phyloP scores from a whole-genome alignment of 495 filamentous ascomycete species.

The Daldinia vernicosa region DNA sequence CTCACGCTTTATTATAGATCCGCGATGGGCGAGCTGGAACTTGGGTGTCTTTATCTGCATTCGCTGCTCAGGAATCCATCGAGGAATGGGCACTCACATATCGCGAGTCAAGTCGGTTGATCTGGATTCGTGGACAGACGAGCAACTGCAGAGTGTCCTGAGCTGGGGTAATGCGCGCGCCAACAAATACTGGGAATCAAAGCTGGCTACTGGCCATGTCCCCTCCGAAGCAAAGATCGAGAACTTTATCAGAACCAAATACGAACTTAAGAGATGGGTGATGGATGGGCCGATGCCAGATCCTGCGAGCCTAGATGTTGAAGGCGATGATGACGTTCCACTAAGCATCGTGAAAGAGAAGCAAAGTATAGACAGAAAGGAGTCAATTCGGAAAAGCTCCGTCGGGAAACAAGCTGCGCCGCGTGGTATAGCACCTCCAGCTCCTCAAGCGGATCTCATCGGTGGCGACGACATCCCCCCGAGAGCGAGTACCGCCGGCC shows the following conservation, averaged over 20 bases:
- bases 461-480: constrained; percentile 56
- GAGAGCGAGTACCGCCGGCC: constrained; percentile 65
- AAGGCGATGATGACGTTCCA: constrained; percentile 83
- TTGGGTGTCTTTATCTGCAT: constrained; percentile 96
- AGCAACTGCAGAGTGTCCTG: constrained; percentile 90
- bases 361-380: constrained; percentile 59
- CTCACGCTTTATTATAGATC: constrained; percentile 64
- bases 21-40: constrained; percentile 99
- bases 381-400: constrained; percentile 55
- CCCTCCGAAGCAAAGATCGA: constrained; percentile 99
- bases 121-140: constrained; percentile 97
- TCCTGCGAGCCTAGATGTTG: constrained; percentile 82
- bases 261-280: constrained; percentile 96
- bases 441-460: constrained; percentile 61
- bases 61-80: constrained; percentile 96
- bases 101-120: constrained; percentile 98
- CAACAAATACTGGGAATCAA: constrained; percentile 99
- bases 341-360: constrained; percentile 67
- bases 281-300: constrained; percentile 97
- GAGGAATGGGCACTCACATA: constrained; percentile 98
- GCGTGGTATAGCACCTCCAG: constrained; percentile 43
- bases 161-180: constrained; percentile 95
- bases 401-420: constrained; percentile 47
- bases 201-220: constrained; percentile 89
- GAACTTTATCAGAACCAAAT: constrained; percentile 99